Conservation (phyloP, 75 land plant species). For the Cunninghamia lanceolata region DNA sequence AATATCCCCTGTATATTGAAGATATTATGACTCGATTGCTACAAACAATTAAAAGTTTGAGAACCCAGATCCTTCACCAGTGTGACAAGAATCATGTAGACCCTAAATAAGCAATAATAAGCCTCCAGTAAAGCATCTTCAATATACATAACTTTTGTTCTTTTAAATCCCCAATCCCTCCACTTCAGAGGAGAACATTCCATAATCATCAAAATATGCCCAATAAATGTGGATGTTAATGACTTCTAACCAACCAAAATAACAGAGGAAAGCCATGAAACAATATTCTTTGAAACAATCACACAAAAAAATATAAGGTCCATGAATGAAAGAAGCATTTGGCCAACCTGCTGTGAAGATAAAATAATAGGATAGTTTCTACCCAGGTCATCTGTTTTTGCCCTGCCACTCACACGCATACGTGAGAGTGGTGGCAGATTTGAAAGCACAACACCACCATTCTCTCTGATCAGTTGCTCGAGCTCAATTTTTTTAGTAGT, state of each 20-base stretch:
- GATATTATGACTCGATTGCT: background rate
- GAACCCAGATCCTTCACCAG: background rate
- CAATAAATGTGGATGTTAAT: background rate
- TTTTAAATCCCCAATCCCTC: background rate
- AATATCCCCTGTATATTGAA: background rate
- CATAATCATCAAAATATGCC: background rate
- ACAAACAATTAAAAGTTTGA: background rate
- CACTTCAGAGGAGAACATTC: background rate
- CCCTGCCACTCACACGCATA: constrained; percentile 13
- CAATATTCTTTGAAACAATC: background rate
- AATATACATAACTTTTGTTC: background rate
- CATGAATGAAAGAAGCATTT: background rate
- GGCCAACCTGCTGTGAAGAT: constrained; percentile 40
- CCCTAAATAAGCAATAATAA: background rate
- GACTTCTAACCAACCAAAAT: background rate
- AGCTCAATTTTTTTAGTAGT: constrained; percentile 41
- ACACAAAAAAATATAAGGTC: background rate
- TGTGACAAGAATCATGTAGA: background rate
- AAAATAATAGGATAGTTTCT: constrained; percentile 43
- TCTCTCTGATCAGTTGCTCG: constrained; percentile 32
- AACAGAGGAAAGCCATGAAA: background rate
- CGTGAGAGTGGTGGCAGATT: constrained; percentile 41
- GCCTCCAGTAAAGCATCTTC: background rate
- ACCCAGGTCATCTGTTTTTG: background rate
- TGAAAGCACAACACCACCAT: constrained; percentile 53